phyloP scores from a whole-genome alignment of 192 early-diverging fungal genomes.

The Borealophlyctis nickersoniae region DNA sequence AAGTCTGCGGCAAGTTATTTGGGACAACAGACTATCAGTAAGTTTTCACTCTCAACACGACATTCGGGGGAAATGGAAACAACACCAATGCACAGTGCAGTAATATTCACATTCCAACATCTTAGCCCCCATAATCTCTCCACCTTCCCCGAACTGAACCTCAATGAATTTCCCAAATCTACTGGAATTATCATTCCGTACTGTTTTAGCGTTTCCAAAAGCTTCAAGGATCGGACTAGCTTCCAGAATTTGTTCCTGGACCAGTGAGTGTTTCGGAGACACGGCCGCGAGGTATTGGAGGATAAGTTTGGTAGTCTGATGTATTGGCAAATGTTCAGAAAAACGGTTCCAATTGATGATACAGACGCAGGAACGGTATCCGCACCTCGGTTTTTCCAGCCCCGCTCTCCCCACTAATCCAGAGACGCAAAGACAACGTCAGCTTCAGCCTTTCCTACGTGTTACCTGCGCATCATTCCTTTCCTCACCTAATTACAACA shows the following conservation, averaged over 20 bases:
- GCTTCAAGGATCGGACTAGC: conserved; percentile 46
- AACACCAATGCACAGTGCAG: conserved; percentile 33
- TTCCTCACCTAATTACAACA: conserved; percentile 17
- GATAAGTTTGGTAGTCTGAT: conserved; percentile 22
- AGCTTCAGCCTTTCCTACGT: conserved; percentile 36
- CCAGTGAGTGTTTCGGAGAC: conserved; percentile 3
- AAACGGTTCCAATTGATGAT: conserved; percentile 34
- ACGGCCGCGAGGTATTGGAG: conserved; percentile 4
- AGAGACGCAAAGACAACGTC: conserved; percentile 52
- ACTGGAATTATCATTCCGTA: conserved; percentile 53
- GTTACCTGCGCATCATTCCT: conserved; percentile 17
- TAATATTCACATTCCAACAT: conserved; percentile 17
- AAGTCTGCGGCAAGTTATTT: conserved; percentile 25
- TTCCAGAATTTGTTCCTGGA: conserved; percentile 52
- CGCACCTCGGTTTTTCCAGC: conserved; percentile 54
- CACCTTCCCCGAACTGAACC: conserved; percentile 26
- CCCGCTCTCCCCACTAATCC: conserved; percentile 53
- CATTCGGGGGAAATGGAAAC: too few species aligned
- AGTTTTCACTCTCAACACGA: too few species aligned
- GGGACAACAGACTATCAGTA: too few species aligned
- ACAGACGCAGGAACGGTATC: conserved; percentile 42
- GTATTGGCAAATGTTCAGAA: conserved; percentile 38
- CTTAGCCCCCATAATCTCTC: conserved; percentile 40
- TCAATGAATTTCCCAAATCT: conserved; percentile 56
- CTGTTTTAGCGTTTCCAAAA: conserved; percentile 52